A percentile compares a stretch with the other conserved stretches of the same genome.
Evolutionary conservation across 345 rosid genomes (phyloP).

Genomic region (Cardamine chenopodiifolia): DNA sequence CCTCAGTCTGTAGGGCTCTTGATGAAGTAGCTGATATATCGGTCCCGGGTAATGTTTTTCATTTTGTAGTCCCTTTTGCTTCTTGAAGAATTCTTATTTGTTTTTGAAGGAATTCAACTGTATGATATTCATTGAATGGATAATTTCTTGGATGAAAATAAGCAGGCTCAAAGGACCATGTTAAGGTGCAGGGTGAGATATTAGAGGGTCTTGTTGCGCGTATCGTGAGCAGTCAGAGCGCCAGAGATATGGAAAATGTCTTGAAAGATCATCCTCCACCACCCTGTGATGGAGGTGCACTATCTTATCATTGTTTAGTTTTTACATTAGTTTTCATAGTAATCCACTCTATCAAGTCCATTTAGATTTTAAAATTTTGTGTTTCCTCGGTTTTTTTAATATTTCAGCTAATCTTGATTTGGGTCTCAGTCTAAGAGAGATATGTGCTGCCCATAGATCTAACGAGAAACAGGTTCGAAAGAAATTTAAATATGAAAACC

Average conservation of each 20-base stretch:
- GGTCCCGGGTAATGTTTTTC: slow-evolving; percentile 63
- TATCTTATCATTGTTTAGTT: slow-evolving; percentile 19
- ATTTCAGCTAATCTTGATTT: slow-evolving; percentile 68
- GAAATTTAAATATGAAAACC: neutral
- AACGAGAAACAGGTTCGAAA: slow-evolving; percentile 82
- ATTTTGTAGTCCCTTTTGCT: neutral
- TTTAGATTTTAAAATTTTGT: neutral
- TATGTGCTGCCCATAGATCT: slow-evolving; percentile 82
- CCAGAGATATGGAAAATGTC: slow-evolving; percentile 75
- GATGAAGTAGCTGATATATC: slow-evolving; percentile 93
- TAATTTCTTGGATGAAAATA: slow-evolving; percentile 12
- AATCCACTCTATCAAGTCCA: slow-evolving; percentile 5
- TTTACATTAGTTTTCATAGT: slow-evolving; percentile 10
- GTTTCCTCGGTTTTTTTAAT: neutral
- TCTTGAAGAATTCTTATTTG: neutral
- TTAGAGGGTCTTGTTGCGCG: slow-evolving; percentile 99
- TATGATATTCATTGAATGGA: neutral
- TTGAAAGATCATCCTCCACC: slow-evolving; percentile 69
- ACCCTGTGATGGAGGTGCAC: slow-evolving; percentile 68
- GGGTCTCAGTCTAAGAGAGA: slow-evolving; percentile 87
- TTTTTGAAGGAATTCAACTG: slow-evolving; percentile 7
- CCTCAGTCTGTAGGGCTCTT: slow-evolving; percentile 87
- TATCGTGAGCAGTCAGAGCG: slow-evolving; percentile 74
- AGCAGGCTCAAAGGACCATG: slow-evolving; percentile 86
- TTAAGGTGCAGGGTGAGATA: slow-evolving; percentile 87